Evolutionary conservation across 164 flowering plant species (phyloP), one percentile per base, ranked within the genome.

Genomic region (grape (Vitis vinifera)): DNA sequence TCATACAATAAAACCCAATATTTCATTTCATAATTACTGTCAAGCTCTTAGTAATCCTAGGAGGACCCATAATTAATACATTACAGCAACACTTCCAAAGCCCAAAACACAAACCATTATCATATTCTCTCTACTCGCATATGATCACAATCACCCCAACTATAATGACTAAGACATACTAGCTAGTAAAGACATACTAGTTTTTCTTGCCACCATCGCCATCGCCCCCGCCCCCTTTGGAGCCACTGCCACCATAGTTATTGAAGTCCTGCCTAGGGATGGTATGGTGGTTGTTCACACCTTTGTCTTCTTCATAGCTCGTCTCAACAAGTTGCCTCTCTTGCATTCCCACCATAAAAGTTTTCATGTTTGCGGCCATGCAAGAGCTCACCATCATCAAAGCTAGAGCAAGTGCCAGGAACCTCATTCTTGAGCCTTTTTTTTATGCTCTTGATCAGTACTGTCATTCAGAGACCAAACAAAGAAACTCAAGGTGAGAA

Each of bases 211-310:
- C 71, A 17, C 55, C 37, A 17, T 23, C 50, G 4, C 53, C 17
- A 63, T 48, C 23, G 0, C 19, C 55, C 10, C 44, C 23, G 0
- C 19, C 55, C 10, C 44, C 44, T 0, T 37, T 37, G 44, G 44
- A 37, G n/a, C 51, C 27, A 44, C 12, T 12, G 51, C 57, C 66
- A 5, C 50, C 57, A 62, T 73, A 61, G 57, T 55, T 62, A 27
- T 67, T 48, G 17, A 73, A 73, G 37, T 73, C 71, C 57, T 67
- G 62, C 58, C 76, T 53, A 2, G 76, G 76, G 11, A 73, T 73
- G 67, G 67, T 62, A 59, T 75, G 78, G 64, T 75, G 78, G 55
- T 69, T 75, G 58, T 52, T 60, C 51, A 67, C 49, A 14, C 55
- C 31, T 10, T 47, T 23, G 60, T 27, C 59, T 19, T 48, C 12